These are phyloP conservation scores for Suillus occidentalis DNA, from an alignment of 768 basidiomycete species.

Conservation along the genomic window DNA sequence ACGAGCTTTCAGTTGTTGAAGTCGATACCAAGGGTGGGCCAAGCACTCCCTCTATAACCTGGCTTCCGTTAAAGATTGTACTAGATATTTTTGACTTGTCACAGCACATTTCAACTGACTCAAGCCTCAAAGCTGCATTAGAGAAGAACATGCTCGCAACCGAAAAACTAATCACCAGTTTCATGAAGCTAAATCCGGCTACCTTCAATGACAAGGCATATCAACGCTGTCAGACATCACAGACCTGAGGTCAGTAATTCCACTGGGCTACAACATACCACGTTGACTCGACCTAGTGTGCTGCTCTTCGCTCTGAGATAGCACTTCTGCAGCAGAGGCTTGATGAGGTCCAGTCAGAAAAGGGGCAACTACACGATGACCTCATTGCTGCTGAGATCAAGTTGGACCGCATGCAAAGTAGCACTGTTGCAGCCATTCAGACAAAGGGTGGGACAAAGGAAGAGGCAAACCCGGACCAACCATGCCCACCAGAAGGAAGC, in stretches of 20 bases:
- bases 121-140: constrained; percentile 41
- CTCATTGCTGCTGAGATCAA: constrained; percentile 61
- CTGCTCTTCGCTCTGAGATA: constrained; percentile 58
- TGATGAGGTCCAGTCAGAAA: constrained; percentile 48
- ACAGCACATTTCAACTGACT: constrained; percentile 31
- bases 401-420: constrained; percentile 58
- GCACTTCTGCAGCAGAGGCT: constrained; percentile 49
- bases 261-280: background rate
- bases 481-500: constrained; percentile 40
- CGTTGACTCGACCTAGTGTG: constrained; percentile 44
- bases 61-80: background rate
- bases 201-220: constrained; percentile 41
- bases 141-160: constrained; percentile 59
- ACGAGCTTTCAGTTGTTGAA: constrained; percentile 45
- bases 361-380: constrained; percentile 47
- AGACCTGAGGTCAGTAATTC: constrained; percentile 56
- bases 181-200: constrained; percentile 41
- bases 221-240: constrained; percentile 49
- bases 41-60: background rate
- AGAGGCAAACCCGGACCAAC: constrained; percentile 30
- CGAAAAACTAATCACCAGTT: constrained; percentile 55
- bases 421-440: constrained; percentile 50
- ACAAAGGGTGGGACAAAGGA: constrained; percentile 34
- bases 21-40: constrained; percentile 43
- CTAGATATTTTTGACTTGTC: constrained; percentile 34